phyloP scores from a whole-genome alignment of 2,329 filamentous ascomycete species.

The Colletotrichum salicis region DNA sequence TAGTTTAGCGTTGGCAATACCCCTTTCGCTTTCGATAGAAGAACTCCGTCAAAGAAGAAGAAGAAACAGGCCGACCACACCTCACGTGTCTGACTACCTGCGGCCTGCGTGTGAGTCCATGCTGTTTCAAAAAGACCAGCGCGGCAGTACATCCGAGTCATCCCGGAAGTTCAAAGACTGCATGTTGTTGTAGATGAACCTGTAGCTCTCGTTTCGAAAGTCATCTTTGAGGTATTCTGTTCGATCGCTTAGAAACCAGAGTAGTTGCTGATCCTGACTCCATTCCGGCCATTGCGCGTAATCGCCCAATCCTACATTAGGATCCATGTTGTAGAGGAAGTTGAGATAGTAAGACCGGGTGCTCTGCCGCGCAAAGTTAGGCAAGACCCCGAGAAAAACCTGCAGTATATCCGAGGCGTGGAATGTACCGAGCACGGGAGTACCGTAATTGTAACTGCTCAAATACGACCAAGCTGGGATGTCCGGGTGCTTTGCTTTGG shows the following conservation, averaged over 20 bases:
- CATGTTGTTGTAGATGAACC: slow-evolving; percentile 39
- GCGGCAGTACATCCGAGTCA: not conserved
- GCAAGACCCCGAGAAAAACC: slow-evolving; percentile 72
- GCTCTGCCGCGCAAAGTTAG: slow-evolving; percentile 69
- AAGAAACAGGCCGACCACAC: too few relatives aligned
- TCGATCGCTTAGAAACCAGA: slow-evolving; percentile 54
- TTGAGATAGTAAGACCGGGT: slow-evolving; percentile 77
- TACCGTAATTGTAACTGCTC: slow-evolving; percentile 76
- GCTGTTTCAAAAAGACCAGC: not conserved
- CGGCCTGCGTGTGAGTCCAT: too few relatives aligned
- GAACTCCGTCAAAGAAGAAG: not conserved
- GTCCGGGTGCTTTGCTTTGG: slow-evolving; percentile 58
- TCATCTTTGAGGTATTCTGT: slow-evolving; percentile 49
- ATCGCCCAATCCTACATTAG: slow-evolving; percentile 65
- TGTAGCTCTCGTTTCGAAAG: slow-evolving; percentile 46
- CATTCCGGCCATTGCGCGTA: slow-evolving; percentile 56
- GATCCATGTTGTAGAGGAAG: slow-evolving; percentile 77
- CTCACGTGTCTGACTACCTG: not conserved
- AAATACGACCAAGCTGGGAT: slow-evolving; percentile 81
- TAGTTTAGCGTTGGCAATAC: slow-evolving; percentile 26
- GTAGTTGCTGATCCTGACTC: slow-evolving; percentile 57
- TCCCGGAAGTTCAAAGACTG: slow-evolving; percentile 23
- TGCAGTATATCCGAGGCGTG: slow-evolving; percentile 77
- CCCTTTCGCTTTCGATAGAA: not conserved
- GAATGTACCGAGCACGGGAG: slow-evolving; percentile 79